A percentile compares a stretch with the other conserved stretches of the same genome.
Evolutionary conservation across 495 filamentous ascomycete species (phyloP).

Genomic region (Tuber brumale): DNA sequence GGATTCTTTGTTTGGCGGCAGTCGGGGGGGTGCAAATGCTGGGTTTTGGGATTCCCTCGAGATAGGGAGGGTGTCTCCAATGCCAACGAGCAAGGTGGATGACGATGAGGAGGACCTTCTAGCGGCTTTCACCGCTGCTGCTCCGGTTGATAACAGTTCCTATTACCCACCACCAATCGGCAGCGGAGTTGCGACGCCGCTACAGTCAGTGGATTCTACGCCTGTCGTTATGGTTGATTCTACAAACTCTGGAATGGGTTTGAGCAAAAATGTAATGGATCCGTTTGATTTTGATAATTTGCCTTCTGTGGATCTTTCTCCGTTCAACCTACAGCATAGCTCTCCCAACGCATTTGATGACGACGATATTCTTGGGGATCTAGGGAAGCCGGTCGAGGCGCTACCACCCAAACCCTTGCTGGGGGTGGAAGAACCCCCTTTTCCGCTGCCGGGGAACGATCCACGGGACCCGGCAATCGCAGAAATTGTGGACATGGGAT

Average conservation of each 20-base stretch:
- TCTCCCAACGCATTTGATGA: constrained; percentile 48
- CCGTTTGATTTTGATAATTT: constrained; percentile 78
- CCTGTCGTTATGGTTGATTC: background rate
- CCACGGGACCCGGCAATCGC: constrained; percentile 76
- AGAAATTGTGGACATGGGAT: constrained; percentile 93
- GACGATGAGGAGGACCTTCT: constrained; percentile 54
- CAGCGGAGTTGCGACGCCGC: background rate
- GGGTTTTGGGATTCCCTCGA: constrained; percentile 38
- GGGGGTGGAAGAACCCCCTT: constrained; percentile 30
- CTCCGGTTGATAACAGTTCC: constrained; percentile 56
- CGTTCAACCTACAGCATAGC: constrained; percentile 42
- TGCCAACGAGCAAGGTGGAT: constrained; percentile 2
- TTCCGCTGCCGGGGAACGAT: constrained; percentile 46
- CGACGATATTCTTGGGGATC: constrained; percentile 81
- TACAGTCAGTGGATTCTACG: background rate
- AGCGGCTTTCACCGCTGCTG: constrained; percentile 55
- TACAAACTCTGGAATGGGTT: background rate
- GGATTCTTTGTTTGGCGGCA: constrained; percentile 66
- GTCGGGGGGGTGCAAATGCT: constrained; percentile 42
- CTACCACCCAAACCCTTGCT: constrained; percentile 47
- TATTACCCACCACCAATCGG: constrained; percentile 53
- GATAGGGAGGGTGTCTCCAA: constrained; percentile 17
- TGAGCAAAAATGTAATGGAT: background rate
- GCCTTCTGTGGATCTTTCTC: constrained; percentile 45
- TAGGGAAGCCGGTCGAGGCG: constrained; percentile 81